Conservation (phyloP, 192 early-diverging fungal species). For the Cetraspora pellucida region DNA sequence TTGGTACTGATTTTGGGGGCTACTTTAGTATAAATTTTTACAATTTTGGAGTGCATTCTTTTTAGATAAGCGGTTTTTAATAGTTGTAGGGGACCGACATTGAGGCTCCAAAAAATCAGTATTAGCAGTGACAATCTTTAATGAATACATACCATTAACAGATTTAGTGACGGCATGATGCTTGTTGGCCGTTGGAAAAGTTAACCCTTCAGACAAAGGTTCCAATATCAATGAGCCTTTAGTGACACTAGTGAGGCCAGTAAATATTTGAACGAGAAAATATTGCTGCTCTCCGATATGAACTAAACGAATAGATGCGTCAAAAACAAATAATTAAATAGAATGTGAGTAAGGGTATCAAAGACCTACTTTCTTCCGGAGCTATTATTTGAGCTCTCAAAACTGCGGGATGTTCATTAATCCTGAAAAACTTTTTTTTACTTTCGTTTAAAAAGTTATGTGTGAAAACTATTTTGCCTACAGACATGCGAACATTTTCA, state of each 20-base stretch:
- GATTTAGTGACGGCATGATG: conserved; percentile 37
- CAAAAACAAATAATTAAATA: conserved; percentile 30
- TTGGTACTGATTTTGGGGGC: too few species aligned
- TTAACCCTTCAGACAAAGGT: conserved; percentile 43
- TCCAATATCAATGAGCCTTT: conserved; percentile 38
- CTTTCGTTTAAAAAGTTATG: conserved; percentile 55
- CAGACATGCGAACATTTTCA: conserved; percentile 52
- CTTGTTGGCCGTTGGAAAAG: conserved; percentile 24
- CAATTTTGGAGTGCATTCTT: too few species aligned
- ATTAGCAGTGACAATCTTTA: not conserved
- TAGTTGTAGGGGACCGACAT: too few species aligned
- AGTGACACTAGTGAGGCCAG: conserved; percentile 21
- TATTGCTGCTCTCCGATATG: conserved; percentile 44
- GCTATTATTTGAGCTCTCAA: conserved; percentile 42
- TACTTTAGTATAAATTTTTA: too few species aligned
- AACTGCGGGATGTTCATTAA: conserved; percentile 49
- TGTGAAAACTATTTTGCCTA: conserved; percentile 62
- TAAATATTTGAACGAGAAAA: conserved; percentile 42
- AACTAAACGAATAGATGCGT: conserved; percentile 31
- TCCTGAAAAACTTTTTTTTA: conserved; percentile 52
- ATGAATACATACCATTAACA: conserved; percentile 7
- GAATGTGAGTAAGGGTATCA: conserved; percentile 10
- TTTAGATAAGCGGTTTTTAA: too few species aligned
- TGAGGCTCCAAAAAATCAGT: too few species aligned
- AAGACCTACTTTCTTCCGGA: conserved; percentile 40